Evolutionary conservation across 495 filamentous ascomycete genomes (phyloP).

Genomic region (Trichoderma gamsii): DNA sequence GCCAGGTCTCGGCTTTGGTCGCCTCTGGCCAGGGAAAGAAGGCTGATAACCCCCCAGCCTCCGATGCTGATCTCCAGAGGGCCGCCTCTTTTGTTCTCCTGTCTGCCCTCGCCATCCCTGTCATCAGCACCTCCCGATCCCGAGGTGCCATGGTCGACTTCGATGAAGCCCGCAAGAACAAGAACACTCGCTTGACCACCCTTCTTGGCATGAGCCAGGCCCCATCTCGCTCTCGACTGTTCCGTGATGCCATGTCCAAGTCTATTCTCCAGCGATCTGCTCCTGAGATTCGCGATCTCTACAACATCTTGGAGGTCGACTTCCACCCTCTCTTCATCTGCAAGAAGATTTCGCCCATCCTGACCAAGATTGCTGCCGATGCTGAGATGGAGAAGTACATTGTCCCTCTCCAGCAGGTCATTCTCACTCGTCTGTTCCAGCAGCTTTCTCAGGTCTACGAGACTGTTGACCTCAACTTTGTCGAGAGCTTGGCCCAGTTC

Average conservation of each 20-base stretch:
- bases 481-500: conserved; percentile 90
- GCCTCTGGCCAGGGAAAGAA: conserved; percentile 87
- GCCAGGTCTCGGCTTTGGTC: conserved; percentile 78
- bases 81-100: conserved; percentile 95
- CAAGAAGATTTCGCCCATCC: conserved; percentile 96
- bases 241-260: conserved; percentile 94
- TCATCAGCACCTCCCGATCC: conserved; percentile 96
- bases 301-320: conserved; percentile 97
- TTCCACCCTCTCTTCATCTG: conserved; percentile 98
- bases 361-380: conserved; percentile 88
- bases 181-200: conserved; percentile 94
- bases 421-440: conserved; percentile 95
- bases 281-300: conserved; percentile 90
- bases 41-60: conserved; percentile 78
- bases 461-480: conserved; percentile 90
- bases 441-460: conserved; percentile 99
- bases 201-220: conserved; percentile 85
- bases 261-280: conserved; percentile 83
- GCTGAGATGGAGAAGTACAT: conserved; percentile 97
- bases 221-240: conserved; percentile 82
- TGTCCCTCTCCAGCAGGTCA: conserved; percentile 91
- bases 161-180: conserved; percentile 95
- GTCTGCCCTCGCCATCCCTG: conserved; percentile 90
- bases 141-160: conserved; percentile 93
- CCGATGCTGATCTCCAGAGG: conserved; percentile 75